Conservation (phyloP, 768 basidiomycete species). For the Pisolithus orientalis region DNA sequence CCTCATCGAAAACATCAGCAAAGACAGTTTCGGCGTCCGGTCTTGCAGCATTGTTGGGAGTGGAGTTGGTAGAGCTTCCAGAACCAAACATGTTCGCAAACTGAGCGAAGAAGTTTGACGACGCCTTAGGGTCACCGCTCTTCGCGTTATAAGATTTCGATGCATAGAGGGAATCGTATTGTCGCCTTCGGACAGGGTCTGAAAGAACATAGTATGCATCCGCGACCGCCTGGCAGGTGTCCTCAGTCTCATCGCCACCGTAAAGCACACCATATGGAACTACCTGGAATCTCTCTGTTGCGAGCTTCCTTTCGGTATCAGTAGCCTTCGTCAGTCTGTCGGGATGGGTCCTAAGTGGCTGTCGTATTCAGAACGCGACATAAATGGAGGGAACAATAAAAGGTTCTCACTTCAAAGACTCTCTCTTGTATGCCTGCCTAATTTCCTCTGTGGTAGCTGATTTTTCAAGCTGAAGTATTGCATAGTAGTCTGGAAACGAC, state of each 20-base stretch:
- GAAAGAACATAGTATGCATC: slow-evolving; percentile 94
- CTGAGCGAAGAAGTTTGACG: slow-evolving; percentile 67
- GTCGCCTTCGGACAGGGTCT: slow-evolving; percentile 61
- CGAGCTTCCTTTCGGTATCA: slow-evolving; percentile 58
- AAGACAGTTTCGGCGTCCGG: slow-evolving; percentile 82
- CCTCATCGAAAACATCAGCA: slow-evolving; percentile 89
- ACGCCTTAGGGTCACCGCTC: slow-evolving; percentile 59
- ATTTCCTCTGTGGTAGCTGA: slow-evolving; percentile 66
- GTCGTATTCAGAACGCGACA: slow-evolving; percentile 12
- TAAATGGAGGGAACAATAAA: not conserved
- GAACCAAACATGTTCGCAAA: slow-evolving; percentile 69
- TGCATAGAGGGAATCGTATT: slow-evolving; percentile 67
- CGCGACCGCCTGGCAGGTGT: slow-evolving; percentile 58
- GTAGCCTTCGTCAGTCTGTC: slow-evolving; percentile 72
- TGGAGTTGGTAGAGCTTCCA: slow-evolving; percentile 20
- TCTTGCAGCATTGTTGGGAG: slow-evolving; percentile 34
- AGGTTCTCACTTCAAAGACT: slow-evolving; percentile 56
- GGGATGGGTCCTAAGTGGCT: slow-evolving; percentile 68
- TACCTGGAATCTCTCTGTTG: slow-evolving; percentile 86
- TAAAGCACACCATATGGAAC: slow-evolving; percentile 4
- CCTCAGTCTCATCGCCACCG: not conserved
- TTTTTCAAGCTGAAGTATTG: slow-evolving; percentile 47
- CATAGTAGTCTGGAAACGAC: slow-evolving; percentile 76
- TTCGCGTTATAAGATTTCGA: slow-evolving; percentile 45
- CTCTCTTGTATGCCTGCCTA: slow-evolving; percentile 71